Conservation (phyloP, 495 filamentous ascomycete genomes). For the Geopyxis carbonaria region DNA sequence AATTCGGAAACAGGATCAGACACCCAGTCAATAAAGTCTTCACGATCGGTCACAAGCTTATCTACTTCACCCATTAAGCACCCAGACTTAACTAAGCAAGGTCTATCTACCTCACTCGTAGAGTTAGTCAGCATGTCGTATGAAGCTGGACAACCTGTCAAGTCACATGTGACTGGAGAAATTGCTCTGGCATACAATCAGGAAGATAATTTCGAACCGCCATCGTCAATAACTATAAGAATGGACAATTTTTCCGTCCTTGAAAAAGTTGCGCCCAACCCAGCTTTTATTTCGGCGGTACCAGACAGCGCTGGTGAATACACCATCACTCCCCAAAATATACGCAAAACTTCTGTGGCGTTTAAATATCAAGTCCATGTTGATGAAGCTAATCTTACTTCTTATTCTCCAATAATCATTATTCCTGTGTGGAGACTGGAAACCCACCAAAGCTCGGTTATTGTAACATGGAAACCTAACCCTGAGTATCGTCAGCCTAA, state of each 20-base stretch:
- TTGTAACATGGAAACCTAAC: conserved; percentile 77
- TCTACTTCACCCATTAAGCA: conserved; percentile 45
- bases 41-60: conserved; percentile 55
- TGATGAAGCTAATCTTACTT: conserved; percentile 40
- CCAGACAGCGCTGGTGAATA: conserved; percentile 66
- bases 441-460: conserved; percentile 60
- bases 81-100: conserved; percentile 62
- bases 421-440: conserved; percentile 72
- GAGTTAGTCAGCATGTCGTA: conserved; percentile 81
- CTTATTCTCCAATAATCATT: conserved; percentile 63
- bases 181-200: conserved; percentile 75
- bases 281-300: conserved; percentile 63
- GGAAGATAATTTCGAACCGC: conserved; percentile 30
- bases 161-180: conserved; percentile 68
- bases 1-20: conserved; percentile 52
- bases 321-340: conserved; percentile 47
- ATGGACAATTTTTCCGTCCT: conserved; percentile 83
- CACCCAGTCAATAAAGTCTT: conserved; percentile 80
- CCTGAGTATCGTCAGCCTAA: conserved; percentile 37
- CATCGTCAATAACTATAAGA: conserved; percentile 40
- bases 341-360: conserved; percentile 58
- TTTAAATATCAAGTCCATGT: conserved; percentile 93
- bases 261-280: conserved; percentile 89
- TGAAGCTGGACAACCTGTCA: conserved; percentile 51
- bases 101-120: conserved; percentile 77